Evolutionary conservation across 2,329 filamentous ascomycete species (phyloP).

Genomic region (Talaromyces amestolkiae): DNA sequence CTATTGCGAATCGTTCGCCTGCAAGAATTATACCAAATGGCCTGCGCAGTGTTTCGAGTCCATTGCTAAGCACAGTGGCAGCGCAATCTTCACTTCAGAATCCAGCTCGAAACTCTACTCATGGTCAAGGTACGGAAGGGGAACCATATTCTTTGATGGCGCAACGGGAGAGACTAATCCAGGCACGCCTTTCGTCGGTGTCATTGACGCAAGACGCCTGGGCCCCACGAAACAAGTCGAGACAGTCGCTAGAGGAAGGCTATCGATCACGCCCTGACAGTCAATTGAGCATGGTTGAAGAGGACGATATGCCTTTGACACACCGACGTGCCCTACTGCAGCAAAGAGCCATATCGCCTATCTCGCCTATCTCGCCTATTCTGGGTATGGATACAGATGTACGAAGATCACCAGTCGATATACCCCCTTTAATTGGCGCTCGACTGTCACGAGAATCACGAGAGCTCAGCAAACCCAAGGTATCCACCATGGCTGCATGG

Average conservation of each 20-base stretch:
- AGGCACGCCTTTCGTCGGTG: constrained; percentile 37
- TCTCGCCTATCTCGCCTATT: not conserved
- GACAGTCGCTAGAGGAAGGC: constrained; percentile 25
- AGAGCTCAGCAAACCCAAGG: constrained; percentile 28
- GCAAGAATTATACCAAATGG: not conserved
- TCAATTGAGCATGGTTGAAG: constrained; percentile 25
- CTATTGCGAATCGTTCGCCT: not conserved
- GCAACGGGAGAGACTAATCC: constrained; percentile 54
- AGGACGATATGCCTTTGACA: constrained; percentile 64
- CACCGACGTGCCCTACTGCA: constrained; percentile 62
- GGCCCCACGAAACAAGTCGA: constrained; percentile 28
- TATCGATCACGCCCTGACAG: constrained; percentile 20
- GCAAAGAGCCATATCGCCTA: constrained; percentile 43
- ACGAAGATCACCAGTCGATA: not conserved
- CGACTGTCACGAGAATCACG: constrained; percentile 11
- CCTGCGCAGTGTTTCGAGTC: constrained; percentile 24
- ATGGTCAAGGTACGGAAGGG: constrained; percentile 22
- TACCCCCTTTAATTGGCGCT: constrained; percentile 54
- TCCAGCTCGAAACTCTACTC: not conserved
- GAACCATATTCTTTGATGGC: constrained; percentile 51
- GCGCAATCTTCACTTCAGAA: constrained; percentile 19
- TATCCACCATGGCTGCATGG: constrained; percentile 65
- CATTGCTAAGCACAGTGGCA: constrained; percentile 24
- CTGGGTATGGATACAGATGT: constrained; percentile 29
- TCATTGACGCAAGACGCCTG: constrained; percentile 35